Evolutionary conservation across 257 asterid species (phyloP).

Genomic region (Salvia rosmarinus): DNA sequence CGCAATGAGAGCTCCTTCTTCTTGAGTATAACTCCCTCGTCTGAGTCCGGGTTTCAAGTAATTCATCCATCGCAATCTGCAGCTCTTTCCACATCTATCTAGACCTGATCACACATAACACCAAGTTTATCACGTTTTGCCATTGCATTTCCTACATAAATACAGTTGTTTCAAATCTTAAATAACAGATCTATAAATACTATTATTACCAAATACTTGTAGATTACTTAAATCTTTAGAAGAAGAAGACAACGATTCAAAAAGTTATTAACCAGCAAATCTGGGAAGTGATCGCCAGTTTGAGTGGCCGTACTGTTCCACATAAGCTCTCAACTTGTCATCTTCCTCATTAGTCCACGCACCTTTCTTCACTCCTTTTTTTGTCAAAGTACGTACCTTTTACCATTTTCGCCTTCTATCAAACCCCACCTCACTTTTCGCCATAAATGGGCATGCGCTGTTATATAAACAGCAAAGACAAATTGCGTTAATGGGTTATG

Average conservation of each 20-base stretch:
- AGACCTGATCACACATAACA: too few species aligned
- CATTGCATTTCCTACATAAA: too few species aligned
- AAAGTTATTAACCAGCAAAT: background rate
- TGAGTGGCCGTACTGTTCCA: background rate
- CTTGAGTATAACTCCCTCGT: background rate
- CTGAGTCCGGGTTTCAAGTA: background rate
- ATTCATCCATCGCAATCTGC: conserved; percentile 16
- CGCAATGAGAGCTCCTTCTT: background rate
- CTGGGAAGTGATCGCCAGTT: conserved; percentile 8
- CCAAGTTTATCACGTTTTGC: too few species aligned
- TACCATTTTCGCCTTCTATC: background rate
- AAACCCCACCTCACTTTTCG: too few species aligned
- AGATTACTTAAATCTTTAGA: too few species aligned
- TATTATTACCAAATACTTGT: too few species aligned
- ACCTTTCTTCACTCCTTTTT: background rate
- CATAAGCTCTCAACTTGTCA: background rate
- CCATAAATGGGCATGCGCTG: too few species aligned
- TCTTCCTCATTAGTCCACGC: background rate
- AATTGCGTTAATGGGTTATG: too few species aligned
- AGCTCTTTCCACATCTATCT: conserved; percentile 8
- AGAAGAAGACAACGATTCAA: too few species aligned
- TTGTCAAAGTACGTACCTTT: background rate
- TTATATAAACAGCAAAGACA: too few species aligned
- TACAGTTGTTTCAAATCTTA: too few species aligned
- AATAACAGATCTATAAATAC: too few species aligned